Evolutionary conservation across 495 filamentous ascomycete species (phyloP).

Genomic region (Pseudevernia furfuracea): DNA sequence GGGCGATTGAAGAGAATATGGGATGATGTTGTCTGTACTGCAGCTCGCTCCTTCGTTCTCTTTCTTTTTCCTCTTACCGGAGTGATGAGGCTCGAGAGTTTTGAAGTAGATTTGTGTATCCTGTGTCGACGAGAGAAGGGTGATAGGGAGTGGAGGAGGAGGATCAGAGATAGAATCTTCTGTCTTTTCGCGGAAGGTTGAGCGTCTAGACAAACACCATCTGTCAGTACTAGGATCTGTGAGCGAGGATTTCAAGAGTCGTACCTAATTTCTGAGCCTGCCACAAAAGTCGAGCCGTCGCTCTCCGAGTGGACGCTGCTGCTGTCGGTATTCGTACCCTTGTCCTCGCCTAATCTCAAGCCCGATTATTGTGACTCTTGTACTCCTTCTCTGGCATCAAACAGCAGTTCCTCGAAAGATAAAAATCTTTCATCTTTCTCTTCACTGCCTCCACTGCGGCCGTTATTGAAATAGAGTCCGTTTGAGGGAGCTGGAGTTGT

Average conservation of each 20-base stretch:
- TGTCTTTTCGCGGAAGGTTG: constrained; percentile 12
- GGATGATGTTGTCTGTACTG: neutral
- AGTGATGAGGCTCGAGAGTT: constrained; percentile 14
- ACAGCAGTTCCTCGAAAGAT: neutral
- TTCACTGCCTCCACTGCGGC: neutral
- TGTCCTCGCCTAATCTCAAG: neutral
- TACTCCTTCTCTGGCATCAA: neutral
- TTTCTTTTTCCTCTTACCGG: constrained; percentile 1
- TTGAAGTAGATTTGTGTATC: constrained; percentile 2
- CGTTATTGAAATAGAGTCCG: no score
- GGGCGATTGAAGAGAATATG: neutral
- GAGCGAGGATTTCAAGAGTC: no score
- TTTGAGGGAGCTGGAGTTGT: no score
- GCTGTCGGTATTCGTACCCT: neutral
- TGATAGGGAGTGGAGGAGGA: constrained; percentile 3
- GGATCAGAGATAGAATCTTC: constrained; percentile 7
- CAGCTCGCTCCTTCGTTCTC: neutral
- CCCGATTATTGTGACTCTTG: neutral
- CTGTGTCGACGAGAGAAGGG: neutral
- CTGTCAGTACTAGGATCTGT: constrained; percentile 4
- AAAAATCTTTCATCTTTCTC: neutral
- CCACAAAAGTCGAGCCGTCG: no score
- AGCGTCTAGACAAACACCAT: constrained; percentile 1
- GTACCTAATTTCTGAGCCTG: no score
- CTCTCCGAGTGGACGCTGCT: no score